Conservation (phyloP, 768 basidiomycete genomes). For the Wakefieldia striispora region DNA sequence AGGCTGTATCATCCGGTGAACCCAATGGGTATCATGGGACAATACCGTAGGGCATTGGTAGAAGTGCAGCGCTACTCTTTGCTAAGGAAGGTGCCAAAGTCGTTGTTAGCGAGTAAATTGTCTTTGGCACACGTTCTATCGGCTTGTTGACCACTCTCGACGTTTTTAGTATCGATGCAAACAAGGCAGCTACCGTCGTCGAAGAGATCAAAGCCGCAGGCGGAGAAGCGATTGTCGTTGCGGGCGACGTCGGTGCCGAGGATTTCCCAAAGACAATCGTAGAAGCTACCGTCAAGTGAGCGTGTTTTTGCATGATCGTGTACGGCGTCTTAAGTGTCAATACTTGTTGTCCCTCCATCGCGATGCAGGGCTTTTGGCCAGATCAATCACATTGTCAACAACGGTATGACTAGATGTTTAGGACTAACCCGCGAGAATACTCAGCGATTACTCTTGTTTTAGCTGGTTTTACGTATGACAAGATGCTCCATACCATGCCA, state of each 20-base stretch:
- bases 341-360: not conserved
- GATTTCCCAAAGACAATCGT: constrained; percentile 81
- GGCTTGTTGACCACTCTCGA: constrained; percentile 2
- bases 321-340: not conserved
- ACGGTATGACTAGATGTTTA: constrained; percentile 41
- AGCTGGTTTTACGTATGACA: constrained; percentile 81
- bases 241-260: constrained; percentile 79
- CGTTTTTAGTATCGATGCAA: constrained; percentile 63
- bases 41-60: constrained; percentile 66
- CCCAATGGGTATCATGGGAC: too few species aligned
- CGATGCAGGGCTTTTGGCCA: constrained; percentile 67
- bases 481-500: constrained; percentile 84
- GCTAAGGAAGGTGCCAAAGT: constrained; percentile 86
- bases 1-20: too few species aligned
- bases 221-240: constrained; percentile 70
- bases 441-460: not conserved
- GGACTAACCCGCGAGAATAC: not conserved
- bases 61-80: constrained; percentile 70
- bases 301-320: constrained; percentile 25
- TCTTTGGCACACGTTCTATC: not conserved
- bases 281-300: constrained; percentile 71
- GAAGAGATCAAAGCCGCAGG: constrained; percentile 71
- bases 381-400: constrained; percentile 86
- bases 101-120: constrained; percentile 72
- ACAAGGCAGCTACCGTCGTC: constrained; percentile 62